Evolutionary conservation across 2,329 filamentous ascomycete species (phyloP).

Genomic region (Xylariaceae sp.): DNA sequence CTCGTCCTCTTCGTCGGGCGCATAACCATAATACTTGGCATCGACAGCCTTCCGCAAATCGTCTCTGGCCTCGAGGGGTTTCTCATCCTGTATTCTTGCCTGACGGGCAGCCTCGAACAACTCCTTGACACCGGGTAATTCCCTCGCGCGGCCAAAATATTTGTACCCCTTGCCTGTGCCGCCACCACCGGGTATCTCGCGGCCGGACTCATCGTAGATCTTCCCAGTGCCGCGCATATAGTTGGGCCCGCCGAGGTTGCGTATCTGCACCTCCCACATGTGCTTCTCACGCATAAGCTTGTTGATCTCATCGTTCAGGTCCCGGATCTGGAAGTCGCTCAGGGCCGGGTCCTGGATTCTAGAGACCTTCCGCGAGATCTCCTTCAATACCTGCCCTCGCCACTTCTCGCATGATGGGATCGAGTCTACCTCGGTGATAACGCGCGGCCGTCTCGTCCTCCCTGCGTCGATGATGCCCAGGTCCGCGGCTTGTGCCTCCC

Average conservation of each 20-base stretch:
- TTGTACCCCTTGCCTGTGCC: conserved; percentile 87
- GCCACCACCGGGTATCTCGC: conserved; percentile 63
- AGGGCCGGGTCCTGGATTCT: conserved; percentile 88
- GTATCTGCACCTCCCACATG: conserved; percentile 97
- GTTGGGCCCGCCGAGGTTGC: conserved; percentile 92
- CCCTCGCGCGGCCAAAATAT: conserved; percentile 86
- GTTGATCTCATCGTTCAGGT: conserved; percentile 99
- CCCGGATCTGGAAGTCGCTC: conserved; percentile 95
- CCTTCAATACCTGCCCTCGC: conserved; percentile 95
- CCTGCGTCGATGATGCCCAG: conserved; percentile 65
- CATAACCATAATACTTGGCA: conserved; percentile 94
- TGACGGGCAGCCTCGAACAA: conserved; percentile 76
- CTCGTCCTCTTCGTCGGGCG: conserved; percentile 85
- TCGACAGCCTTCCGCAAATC: conserved; percentile 76
- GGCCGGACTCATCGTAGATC: conserved; percentile 69
- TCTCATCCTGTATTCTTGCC: conserved; percentile 51
- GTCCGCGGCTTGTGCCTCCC: conserved; percentile 62
- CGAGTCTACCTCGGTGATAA: conserved; percentile 78
- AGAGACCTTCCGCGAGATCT: conserved; percentile 93
- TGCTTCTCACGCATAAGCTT: conserved; percentile 98
- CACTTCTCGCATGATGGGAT: conserved; percentile 94
- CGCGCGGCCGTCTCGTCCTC: conserved; percentile 82
- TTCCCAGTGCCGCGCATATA: conserved; percentile 79
- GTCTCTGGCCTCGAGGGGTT: conserved; percentile 62
- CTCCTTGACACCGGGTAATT: conserved; percentile 93